A percentile compares a stretch with the other conserved stretches of the same genome.
These are phyloP conservation scores for Durio zibethinus DNA, from an alignment of 345 rosid genomes.

Conservation along the genomic window DNA sequence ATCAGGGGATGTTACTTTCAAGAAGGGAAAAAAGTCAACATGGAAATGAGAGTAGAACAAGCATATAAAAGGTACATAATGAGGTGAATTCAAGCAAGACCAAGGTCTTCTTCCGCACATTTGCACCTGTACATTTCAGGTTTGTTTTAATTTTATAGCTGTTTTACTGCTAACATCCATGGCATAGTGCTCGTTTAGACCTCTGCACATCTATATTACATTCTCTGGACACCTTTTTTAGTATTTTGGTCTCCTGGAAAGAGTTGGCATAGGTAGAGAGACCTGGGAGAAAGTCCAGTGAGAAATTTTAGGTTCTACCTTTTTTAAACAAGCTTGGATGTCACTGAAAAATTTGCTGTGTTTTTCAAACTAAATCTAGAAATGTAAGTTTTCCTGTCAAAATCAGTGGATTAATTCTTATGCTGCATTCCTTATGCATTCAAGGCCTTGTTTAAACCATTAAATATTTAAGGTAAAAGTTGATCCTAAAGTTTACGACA, in stretches of 20 bases:
- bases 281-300: background rate
- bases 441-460: background rate
- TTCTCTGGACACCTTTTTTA: too few relatives aligned
- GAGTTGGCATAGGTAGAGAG: background rate
- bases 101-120: slow-evolving; percentile 80
- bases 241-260: background rate
- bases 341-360: too few relatives aligned
- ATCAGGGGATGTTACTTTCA: slow-evolving; percentile 89
- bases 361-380: too few relatives aligned
- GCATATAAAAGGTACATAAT: slow-evolving; percentile 52
- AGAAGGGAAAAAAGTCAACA: slow-evolving; percentile 59
- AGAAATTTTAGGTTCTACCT: background rate
- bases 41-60: slow-evolving; percentile 53
- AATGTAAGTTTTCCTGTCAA: too few relatives aligned
- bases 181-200: background rate
- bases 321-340: too few relatives aligned
- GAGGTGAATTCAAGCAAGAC: slow-evolving; percentile 69
- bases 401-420: background rate
- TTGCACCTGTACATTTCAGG: slow-evolving; percentile 98
- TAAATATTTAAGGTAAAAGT: background rate
- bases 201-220: background rate
- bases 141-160: slow-evolving; percentile 20
- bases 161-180: background rate
- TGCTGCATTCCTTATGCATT: background rate
- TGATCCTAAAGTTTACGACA: background rate